Evolutionary conservation across 2,329 filamentous ascomycete species (phyloP).

Genomic region (Diaporthe velutina): DNA sequence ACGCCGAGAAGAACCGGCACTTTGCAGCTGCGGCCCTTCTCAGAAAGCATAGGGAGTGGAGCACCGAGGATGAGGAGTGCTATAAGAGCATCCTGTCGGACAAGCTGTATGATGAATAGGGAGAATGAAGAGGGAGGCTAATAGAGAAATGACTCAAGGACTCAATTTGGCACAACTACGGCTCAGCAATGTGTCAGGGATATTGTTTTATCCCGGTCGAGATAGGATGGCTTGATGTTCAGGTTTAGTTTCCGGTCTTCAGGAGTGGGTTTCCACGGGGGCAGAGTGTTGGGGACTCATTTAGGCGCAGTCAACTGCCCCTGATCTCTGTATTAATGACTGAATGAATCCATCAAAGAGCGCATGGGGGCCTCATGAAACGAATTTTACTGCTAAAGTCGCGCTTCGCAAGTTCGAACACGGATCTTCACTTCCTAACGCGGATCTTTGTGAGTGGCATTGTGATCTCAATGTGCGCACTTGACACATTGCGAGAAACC

Average conservation of each 20-base stretch:
- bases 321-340: not conserved
- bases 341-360: not conserved
- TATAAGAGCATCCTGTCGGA: not conserved
- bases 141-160: not conserved
- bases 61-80: not conserved
- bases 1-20: not conserved
- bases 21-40: not conserved
- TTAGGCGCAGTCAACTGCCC: not conserved
- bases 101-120: too few species aligned
- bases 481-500: not conserved
- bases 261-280: not conserved
- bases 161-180: not conserved
- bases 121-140: not conserved
- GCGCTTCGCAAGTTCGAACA: not conserved
- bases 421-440: not conserved
- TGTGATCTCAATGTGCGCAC: not conserved
- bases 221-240: not conserved
- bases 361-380: not conserved
- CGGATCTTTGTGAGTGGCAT: too few species aligned
- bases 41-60: not conserved
- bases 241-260: not conserved
- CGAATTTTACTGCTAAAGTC: not conserved
- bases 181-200: not conserved
- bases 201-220: not conserved
- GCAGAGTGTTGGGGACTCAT: not conserved